phyloP scores from a whole-genome alignment of 169 alveolate species.

The Cryptosporidium felis region DNA sequence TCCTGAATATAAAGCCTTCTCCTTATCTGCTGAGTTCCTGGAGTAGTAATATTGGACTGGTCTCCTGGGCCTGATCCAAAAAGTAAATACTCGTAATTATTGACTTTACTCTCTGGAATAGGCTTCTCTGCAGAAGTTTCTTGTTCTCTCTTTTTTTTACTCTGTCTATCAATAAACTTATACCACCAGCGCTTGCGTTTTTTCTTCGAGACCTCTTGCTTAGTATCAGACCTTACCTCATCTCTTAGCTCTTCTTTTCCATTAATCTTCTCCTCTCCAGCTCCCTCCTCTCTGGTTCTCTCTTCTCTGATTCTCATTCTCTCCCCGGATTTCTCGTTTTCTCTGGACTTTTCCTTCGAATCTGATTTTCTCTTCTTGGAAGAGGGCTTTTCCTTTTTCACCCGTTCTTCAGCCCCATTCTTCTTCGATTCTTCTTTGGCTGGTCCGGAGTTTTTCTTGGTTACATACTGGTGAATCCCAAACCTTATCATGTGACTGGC shows the following conservation, averaged over 20 bases:
- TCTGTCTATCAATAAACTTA: slow-evolving; percentile 6
- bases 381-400: too few species aligned
- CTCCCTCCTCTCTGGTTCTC: too few species aligned
- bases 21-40: neutral
- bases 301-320: too few species aligned
- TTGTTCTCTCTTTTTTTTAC: neutral
- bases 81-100: slow-evolving; percentile 20
- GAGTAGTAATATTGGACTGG: neutral
- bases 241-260: neutral
- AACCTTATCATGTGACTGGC: slow-evolving; percentile 36
- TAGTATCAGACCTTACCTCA: too few species aligned
- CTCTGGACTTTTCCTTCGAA: neutral
- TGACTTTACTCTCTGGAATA: neutral
- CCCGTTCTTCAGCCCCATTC: neutral
- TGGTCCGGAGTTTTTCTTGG: neutral
- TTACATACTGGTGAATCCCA: slow-evolving; percentile 28
- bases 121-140: neutral
- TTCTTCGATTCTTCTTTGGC: neutral
- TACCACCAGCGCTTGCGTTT: slow-evolving; percentile 24
- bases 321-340: neutral
- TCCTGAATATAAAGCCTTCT: neutral
- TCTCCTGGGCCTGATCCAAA: slow-evolving; percentile 6
- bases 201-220: too few species aligned
- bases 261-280: neutral
- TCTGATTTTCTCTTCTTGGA: neutral